Base-by-base conservation (phyloP, 768 basidiomycete genomes). In the Strobilomyces dryophilus region DNA sequence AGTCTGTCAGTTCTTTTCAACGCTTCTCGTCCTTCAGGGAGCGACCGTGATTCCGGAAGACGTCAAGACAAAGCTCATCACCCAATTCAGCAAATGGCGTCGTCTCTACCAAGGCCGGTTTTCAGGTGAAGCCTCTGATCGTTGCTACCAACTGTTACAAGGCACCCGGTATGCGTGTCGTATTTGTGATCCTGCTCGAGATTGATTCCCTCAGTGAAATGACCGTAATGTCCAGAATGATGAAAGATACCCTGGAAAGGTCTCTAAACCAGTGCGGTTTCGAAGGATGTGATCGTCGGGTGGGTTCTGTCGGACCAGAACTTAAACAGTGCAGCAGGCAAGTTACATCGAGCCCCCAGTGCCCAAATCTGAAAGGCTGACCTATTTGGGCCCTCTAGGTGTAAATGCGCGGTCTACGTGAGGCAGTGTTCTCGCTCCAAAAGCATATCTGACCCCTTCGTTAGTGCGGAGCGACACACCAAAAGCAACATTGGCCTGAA, bases 331-430 rank as follows among this genome's bases (percentile, higher is more conserved):
- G 76, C 42, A 62, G 72, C 12, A 69, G 70, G 73, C 66, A 62
- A 59, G 63, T 63, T 5, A 9, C 20, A 12, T 36, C 32, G 10
- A 14, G 21, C 17, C 10, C 29, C 4, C 18, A 24, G 14, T 18
- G 29, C 37, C 2, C 6, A 39, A 20, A 20, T 39, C 8, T 31
- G 18, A 10, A 45, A 53, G 26, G 18, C 32, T 32, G 34, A 37
- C 44, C 24, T 34, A 15, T 42, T 5, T 1, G 12, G 18, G 15
- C 39, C 29, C 12, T 41, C 41, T 47, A 76, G 76, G 54, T 77
- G 75, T 58, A 76, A 74, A 55, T 65, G 68, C 4, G 71, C 69
- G 8, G 71, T 75, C 20, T 77, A 76, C 59, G 75, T 76, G 63
- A 69, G 74, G 65, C 24, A 11, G 14, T 50, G 39, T 34, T 51